Conservation (phyloP, 345 rosid species). For the Heritiera fomes region DNA sequence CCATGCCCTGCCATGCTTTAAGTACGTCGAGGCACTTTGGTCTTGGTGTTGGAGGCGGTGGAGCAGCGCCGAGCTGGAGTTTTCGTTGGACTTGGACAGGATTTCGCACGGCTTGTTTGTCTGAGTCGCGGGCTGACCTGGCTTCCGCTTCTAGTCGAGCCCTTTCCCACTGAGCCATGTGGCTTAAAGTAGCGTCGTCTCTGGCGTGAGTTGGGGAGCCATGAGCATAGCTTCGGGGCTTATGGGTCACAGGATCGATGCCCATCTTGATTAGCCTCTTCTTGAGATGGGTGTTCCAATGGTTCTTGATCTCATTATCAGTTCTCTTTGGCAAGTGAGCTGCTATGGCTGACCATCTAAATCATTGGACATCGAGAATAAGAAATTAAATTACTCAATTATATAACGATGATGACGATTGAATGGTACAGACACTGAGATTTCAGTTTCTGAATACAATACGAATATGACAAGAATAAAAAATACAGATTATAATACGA, state of each 20-base stretch:
- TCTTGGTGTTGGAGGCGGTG: slow-evolving; percentile 3
- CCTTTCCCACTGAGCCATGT: slow-evolving; percentile 49
- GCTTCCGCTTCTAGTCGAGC: slow-evolving; percentile 45
- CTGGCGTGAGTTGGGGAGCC: slow-evolving; percentile 21
- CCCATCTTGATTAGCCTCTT: slow-evolving; percentile 45
- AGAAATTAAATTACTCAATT: no score
- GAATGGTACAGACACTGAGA: no score
- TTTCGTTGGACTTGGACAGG: neutral
- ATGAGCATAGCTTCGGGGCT: slow-evolving; percentile 31
- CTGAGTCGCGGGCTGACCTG: slow-evolving; percentile 25
- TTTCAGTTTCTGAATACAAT: no score
- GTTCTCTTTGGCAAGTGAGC: slow-evolving; percentile 44
- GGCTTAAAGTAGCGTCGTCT: slow-evolving; percentile 30
- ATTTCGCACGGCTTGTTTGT: slow-evolving; percentile 14
- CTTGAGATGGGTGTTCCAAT: slow-evolving; percentile 52
- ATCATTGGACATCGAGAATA: neutral
- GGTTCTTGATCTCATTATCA: slow-evolving; percentile 54
- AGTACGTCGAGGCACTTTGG: slow-evolving; percentile 47
- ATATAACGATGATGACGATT: no score
- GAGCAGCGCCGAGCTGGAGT: neutral
- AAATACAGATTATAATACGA: no score
- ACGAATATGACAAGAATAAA: no score
- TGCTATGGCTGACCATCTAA: slow-evolving; percentile 54
- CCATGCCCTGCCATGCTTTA: slow-evolving; percentile 42
- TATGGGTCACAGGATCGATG: slow-evolving; percentile 41